Base-by-base conservation (phyloP, 208 protist genomes). In the Leptomonas seymouri region DNA sequence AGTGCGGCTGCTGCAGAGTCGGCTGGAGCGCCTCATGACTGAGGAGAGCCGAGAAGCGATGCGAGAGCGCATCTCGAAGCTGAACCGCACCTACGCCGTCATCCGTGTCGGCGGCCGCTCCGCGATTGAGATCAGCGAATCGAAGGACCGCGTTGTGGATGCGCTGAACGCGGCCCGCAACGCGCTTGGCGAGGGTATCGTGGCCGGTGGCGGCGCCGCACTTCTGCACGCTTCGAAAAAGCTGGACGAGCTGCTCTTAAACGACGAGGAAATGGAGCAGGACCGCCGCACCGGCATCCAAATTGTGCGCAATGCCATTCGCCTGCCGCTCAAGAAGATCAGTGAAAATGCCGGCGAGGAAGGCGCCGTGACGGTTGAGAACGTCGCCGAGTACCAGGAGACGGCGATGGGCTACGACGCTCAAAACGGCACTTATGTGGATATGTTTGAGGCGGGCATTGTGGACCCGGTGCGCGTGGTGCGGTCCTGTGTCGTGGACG, bases 381-480 rank as follows among this genome's bases (percentile, higher is more conserved):
- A 99, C 71, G 87, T 99, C 27, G 65, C 98, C 8, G 85, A 94
- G 64, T 87, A 92, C 63, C 69, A 90, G 16, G 92, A 99, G 67
- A 66, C 56, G 15, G 74, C 76, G 50, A 91, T 97, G 78, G 98
- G 99, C 65, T 99, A 97, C 83, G 96, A 99, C 74, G 97, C 98
- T 23, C 86, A 96, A 65, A 98, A 96, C 48, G 84, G 84, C 70
- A 71, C 93, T 44, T 99, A 99, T 79, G 91, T 93, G 53, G 90
- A 99, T 82, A 99, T 99, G 98, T 94, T 99, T 75, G 77, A 98
- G 59, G 87, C 89, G 12, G 99, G 99, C 57, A 99, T 99, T 81
- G 97, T 99, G 56, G 99, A 99, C 87, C 99, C 99, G 56, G 96
- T 98, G 21, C 99, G 99, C 86, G 99, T 99, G 21, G 99, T 99